Conservation (phyloP, 23 red algal species). For the Cyanidium caldarium region DNA sequence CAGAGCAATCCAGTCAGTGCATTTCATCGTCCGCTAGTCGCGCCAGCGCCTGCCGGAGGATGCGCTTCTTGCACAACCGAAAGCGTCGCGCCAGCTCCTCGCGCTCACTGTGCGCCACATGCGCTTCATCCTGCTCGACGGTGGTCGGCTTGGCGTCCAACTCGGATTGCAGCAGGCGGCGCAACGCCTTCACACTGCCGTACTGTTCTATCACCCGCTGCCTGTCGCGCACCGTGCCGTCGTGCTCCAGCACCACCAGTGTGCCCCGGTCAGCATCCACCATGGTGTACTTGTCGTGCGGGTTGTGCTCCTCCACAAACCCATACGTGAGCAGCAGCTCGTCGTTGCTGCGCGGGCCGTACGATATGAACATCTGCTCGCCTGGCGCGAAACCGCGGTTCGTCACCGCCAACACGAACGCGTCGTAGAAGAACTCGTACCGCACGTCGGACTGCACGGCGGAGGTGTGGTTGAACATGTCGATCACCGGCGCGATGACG, state of each 20-base stretch:
- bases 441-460: constrained; percentile 25
- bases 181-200: constrained; percentile 9
- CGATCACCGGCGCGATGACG: constrained; percentile 43
- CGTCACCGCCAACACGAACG: constrained; percentile 24
- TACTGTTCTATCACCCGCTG: constrained; percentile 4
- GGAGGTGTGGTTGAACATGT: constrained; percentile 58
- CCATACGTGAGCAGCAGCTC: constrained; percentile 69
- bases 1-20: not conserved
- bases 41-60: constrained; percentile 8
- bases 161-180: constrained; percentile 19
- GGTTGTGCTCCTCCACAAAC: constrained; percentile 64
- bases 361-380: constrained; percentile 77
- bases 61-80: constrained; percentile 37
- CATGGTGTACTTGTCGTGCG: constrained; percentile 50
- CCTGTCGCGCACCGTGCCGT: constrained; percentile 14
- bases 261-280: constrained; percentile 6
- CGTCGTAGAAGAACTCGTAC: constrained; percentile 51
- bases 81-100: constrained; percentile 31
- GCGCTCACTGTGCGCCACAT: not conserved
- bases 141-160: constrained; percentile 30
- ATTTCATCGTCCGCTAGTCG: not conserved
- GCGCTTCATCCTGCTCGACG: constrained; percentile 19
- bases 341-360: constrained; percentile 72
- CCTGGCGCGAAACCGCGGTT: constrained; percentile 24
- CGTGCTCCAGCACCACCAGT: constrained; percentile 12